Base-by-base conservation (phyloP, 305 asterid species). In the Ilex paraguariensis region DNA sequence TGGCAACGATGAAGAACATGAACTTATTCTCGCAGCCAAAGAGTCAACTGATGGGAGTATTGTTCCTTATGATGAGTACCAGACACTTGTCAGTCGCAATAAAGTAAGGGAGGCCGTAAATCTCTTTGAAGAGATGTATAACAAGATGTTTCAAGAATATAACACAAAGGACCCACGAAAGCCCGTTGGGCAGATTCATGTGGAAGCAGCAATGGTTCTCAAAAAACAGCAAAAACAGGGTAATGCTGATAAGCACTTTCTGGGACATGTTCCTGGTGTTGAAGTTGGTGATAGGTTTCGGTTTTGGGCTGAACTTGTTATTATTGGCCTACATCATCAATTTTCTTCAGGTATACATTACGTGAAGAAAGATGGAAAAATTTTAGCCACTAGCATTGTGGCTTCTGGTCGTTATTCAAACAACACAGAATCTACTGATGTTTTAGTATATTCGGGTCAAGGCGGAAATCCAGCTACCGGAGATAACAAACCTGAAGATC, bases 361-460 rank as follows among this genome's bases (percentile, higher is more conserved):
- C 33, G 59, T 49, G n/a, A 60, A 31, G 12, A 44, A 68, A 4
- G 17, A 46, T 15, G 62, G 65, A 9, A 16, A 65, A 15, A 3
- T 3, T 44, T 54, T 45, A 44, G 79, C 72, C 15, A 42, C 28
- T 30, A 77, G 82, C 33, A 30, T 73, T 36, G 79, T 73, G 32
- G 72, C 66, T 66, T 64, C 77, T 5, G 79, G 82, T 32, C 75
- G 78, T 5, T 81, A 76, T 17, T 74, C 72, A 5, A 84, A 86
- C 57, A 55, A 60, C 31, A 58, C 61, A 31, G 52, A 62, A 56
- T 33, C 72, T 2, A 12, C 72, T 15, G 44, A 67, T 45, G 51
- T 54, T 52, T 44, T 73, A 52, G 14, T 64, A 52, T 73, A 77
- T 36, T 60, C 59, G 0, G 79, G 76, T 11, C 79, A 77, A n/a